Conservation (phyloP, 2,329 filamentous ascomycete species). For the Ascochyta fabae region DNA sequence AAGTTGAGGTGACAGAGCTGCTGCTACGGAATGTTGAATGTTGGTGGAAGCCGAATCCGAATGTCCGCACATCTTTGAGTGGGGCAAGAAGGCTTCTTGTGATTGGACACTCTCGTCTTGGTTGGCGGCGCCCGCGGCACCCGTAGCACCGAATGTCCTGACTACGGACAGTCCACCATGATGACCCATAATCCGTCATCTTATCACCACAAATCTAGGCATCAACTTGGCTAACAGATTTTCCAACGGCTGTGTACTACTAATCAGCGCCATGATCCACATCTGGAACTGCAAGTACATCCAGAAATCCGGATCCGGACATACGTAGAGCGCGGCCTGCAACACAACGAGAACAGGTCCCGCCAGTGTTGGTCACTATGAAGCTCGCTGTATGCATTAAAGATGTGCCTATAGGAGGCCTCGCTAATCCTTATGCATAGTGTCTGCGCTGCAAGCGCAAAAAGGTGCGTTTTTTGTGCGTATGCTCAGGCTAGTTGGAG, state of each 20-base stretch:
- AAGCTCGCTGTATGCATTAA: conserved; percentile 19
- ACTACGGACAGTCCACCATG: background rate
- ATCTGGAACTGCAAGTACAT: background rate
- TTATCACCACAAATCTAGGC: background rate
- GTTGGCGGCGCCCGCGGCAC: background rate
- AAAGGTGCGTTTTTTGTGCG: conserved; percentile 11
- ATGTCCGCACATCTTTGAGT: background rate
- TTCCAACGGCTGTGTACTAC: background rate
- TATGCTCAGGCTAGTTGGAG: background rate
- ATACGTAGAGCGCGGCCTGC: background rate
- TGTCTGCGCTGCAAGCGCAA: conserved; percentile 23
- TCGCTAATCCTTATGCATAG: conserved; percentile 4
- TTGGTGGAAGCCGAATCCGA: conserved; percentile 5
- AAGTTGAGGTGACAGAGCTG: background rate
- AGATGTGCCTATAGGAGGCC: too few relatives aligned
- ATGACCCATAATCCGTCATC: background rate
- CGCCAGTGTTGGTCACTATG: conserved; percentile 3
- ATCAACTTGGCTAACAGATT: conserved; percentile 1
- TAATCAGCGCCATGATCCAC: background rate
- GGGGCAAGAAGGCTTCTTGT: background rate
- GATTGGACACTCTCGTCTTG: background rate
- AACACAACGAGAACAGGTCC: background rate
- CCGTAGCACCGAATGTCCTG: background rate
- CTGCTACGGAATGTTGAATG: background rate
- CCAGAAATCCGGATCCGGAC: conserved; percentile 1